Percentiles rank a stretch among this genome's conserved stretches.
phyloP scores from a whole-genome alignment of 2,329 filamentous ascomycete species.

The Microcyclospora pomicola region DNA sequence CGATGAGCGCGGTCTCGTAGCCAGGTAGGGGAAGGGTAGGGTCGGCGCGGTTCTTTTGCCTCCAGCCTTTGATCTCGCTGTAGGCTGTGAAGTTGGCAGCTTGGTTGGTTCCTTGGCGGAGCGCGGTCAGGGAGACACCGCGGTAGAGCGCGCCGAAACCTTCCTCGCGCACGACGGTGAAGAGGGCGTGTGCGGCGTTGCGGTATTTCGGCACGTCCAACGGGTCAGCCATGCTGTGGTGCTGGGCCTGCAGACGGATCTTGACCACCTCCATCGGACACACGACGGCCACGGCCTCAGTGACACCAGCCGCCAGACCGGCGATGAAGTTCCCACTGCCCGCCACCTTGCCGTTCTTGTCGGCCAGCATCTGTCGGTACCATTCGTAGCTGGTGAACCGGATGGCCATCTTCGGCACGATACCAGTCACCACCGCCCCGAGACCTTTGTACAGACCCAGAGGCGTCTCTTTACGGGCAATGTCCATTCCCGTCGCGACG shows the following conservation, averaged over 20 bases:
- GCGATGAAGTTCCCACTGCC: constrained; percentile 64
- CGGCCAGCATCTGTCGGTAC: constrained; percentile 74
- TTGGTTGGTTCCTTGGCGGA: constrained; percentile 93
- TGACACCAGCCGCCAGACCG: constrained; percentile 82
- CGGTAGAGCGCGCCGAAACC: constrained; percentile 78
- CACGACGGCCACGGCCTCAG: constrained; percentile 90
- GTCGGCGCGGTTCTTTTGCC: constrained; percentile 60
- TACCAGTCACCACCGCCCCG: constrained; percentile 90
- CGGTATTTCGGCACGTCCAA: constrained; percentile 95
- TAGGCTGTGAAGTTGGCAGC: constrained; percentile 98
- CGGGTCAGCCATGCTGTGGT: constrained; percentile 95
- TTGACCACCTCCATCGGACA: constrained; percentile 99
- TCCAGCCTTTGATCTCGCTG: constrained; percentile 71
- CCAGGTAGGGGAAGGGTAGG: constrained; percentile 57
- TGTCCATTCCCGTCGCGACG: constrained; percentile 69
- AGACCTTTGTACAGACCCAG: constrained; percentile 93
- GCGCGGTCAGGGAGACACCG: constrained; percentile 81
- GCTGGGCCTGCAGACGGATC: constrained; percentile 93
- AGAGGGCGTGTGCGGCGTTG: constrained; percentile 70
- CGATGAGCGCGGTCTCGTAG: constrained; percentile 85
- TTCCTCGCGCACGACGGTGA: constrained; percentile 87
- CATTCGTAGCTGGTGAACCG: constrained; percentile 94
- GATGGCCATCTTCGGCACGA: constrained; percentile 98
- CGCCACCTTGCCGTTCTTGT: constrained; percentile 51
- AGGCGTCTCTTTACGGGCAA: constrained; percentile 79